phyloP scores from a whole-genome alignment of 2,329 filamentous ascomycete species.

The Myriosclerotinia scirpicola region DNA sequence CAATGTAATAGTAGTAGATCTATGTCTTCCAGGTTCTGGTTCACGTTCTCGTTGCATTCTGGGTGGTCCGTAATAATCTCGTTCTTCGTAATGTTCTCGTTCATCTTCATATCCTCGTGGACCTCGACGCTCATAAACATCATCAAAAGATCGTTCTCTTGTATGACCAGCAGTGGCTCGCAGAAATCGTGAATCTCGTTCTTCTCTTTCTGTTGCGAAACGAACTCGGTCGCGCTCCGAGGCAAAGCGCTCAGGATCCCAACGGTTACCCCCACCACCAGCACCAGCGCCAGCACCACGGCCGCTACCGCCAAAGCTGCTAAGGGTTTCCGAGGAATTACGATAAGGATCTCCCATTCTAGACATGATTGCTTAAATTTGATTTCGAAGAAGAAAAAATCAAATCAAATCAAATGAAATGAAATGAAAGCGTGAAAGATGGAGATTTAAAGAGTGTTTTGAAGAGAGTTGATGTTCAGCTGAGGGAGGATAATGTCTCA shows the following conservation, averaged over 20 bases:
- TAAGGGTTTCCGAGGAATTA: constrained; percentile 40
- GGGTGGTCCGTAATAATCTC: constrained; percentile 47
- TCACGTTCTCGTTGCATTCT: constrained; percentile 51
- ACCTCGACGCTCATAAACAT: constrained; percentile 50
- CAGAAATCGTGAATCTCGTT: constrained; percentile 50
- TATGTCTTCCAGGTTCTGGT: constrained; percentile 41
- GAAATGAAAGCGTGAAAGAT: not conserved
- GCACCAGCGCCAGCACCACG: constrained; percentile 29
- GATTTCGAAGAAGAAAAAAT: not conserved
- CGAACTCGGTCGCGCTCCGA: constrained; percentile 49
- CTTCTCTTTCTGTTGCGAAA: constrained; percentile 45
- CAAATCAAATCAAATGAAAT: not conserved
- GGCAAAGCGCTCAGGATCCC: constrained; percentile 57
- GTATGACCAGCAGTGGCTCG: constrained; percentile 43
- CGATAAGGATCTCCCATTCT: constrained; percentile 39
- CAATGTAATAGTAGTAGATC: constrained; percentile 38
- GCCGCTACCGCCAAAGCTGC: constrained; percentile 38
- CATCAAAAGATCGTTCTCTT: constrained; percentile 51
- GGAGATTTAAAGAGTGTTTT: not conserved
- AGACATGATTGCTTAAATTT: constrained; percentile 28
- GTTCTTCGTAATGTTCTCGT: constrained; percentile 42
- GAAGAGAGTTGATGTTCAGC: constrained; percentile 16
- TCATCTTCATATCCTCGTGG: constrained; percentile 39
- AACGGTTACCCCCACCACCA: constrained; percentile 42
- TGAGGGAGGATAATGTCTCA: constrained; percentile 13